These are phyloP conservation scores for Pezicula carpinea DNA, from an alignment of 2,329 filamentous ascomycete species.

Conservation along the genomic window DNA sequence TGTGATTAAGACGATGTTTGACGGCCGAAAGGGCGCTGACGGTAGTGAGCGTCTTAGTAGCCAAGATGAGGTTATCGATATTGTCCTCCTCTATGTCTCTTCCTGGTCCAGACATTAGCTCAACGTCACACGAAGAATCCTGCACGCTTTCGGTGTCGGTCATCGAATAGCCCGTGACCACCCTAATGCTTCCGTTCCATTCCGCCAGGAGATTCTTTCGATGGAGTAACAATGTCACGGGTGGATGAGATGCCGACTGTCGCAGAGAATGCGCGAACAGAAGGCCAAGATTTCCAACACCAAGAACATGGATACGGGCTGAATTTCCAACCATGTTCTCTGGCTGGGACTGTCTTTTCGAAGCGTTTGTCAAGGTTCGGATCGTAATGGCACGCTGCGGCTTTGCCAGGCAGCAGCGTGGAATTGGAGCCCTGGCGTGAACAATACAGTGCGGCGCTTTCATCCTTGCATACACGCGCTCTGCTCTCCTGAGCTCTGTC, in stretches of 20 bases:
- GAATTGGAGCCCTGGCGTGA: too few relatives aligned
- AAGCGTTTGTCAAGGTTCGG: too few relatives aligned
- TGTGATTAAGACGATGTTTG: slow-evolving; percentile 52
- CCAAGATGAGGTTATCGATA: slow-evolving; percentile 72
- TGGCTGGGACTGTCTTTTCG: not conserved
- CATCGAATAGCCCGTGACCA: slow-evolving; percentile 7
- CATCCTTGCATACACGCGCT: too few relatives aligned
- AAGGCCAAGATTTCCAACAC: slow-evolving; percentile 75
- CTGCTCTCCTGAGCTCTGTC: too few relatives aligned
- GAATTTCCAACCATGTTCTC: not conserved
- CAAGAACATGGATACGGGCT: slow-evolving; percentile 69
- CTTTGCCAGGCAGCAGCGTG: too few relatives aligned
- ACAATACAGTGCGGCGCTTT: too few relatives aligned
- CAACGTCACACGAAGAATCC: slow-evolving; percentile 15
- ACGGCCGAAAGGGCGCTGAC: slow-evolving; percentile 56
- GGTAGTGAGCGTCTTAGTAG: slow-evolving; percentile 69
- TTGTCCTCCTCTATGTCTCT: slow-evolving; percentile 6
- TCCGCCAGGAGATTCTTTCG: slow-evolving; percentile 43
- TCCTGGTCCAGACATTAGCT: slow-evolving; percentile 6
- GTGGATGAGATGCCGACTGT: slow-evolving; percentile 46
- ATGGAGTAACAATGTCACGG: slow-evolving; percentile 77
- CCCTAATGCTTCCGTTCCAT: slow-evolving; percentile 33
- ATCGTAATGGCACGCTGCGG: too few relatives aligned
- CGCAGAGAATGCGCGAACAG: slow-evolving; percentile 72
- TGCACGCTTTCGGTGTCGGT: slow-evolving; percentile 17